These are phyloP conservation scores for Spizellomyces punctatus DNA, from an alignment of 192 early-diverging fungal genomes.

Conservation along the genomic window DNA sequence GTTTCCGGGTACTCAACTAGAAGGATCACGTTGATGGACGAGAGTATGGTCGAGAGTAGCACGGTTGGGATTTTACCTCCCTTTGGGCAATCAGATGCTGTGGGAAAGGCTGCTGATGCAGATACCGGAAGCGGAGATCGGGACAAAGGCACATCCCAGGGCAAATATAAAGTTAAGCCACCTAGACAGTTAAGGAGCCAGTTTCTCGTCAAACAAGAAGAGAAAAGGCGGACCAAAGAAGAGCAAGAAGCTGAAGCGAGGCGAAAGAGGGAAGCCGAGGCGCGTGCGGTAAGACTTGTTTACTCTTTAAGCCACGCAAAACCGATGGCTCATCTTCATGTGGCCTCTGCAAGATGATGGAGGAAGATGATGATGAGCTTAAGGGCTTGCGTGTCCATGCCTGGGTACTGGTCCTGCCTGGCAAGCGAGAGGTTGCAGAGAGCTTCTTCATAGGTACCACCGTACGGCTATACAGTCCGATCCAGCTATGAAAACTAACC, in stretches of 20 bases:
- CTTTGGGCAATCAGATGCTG: not conserved
- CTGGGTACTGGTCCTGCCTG: slow-evolving; percentile 62
- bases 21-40: slow-evolving; percentile 56
- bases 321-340: not conserved
- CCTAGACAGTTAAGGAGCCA: slow-evolving; percentile 47
- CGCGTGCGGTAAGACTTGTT: slow-evolving; percentile 32
- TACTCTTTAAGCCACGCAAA: not conserved
- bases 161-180: slow-evolving; percentile 53
- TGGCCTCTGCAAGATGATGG: slow-evolving; percentile 13
- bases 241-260: slow-evolving; percentile 39
- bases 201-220: slow-evolving; percentile 57
- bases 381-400: slow-evolving; percentile 60
- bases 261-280: slow-evolving; percentile 30
- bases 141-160: not conserved
- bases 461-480: not conserved
- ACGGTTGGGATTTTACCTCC: slow-evolving; percentile 37
- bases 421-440: slow-evolving; percentile 60
- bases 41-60: slow-evolving; percentile 46
- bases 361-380: slow-evolving; percentile 59
- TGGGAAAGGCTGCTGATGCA: slow-evolving; percentile 2
- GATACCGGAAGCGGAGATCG: not conserved
- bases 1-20: slow-evolving; percentile 59
- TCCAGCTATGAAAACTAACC: not conserved
- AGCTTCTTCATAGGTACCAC: slow-evolving; percentile 59
- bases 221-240: slow-evolving; percentile 32